Percentiles rank a stretch among this genome's conserved stretches.
Conservation (phyloP, 1,284 basidiomycete genomes). For the Malassezia psittaci region DNA sequence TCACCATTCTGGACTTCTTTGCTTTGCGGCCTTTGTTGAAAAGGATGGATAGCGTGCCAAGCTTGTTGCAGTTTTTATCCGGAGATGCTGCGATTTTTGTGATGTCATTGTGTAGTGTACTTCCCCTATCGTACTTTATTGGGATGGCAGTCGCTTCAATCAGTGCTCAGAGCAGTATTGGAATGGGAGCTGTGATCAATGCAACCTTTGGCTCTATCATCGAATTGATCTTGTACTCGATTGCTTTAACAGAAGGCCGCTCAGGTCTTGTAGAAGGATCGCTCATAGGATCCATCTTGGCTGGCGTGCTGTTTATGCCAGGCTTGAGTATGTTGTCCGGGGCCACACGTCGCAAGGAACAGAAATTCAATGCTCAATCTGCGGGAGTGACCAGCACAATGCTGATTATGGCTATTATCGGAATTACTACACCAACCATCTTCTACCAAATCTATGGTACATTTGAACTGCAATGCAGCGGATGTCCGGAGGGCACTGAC, state of each 20-base stretch:
- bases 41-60: slow-evolving; percentile 53
- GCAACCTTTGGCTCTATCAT: slow-evolving; percentile 97
- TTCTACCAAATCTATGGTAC: slow-evolving; percentile 99
- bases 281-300: slow-evolving; percentile 83
- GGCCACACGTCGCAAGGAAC: slow-evolving; percentile 81
- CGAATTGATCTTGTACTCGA: slow-evolving; percentile 85
- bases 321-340: slow-evolving; percentile 94
- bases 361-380: slow-evolving; percentile 93
- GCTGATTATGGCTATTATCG: slow-evolving; percentile 99
- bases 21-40: slow-evolving; percentile 67
- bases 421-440: slow-evolving; percentile 83
- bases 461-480: slow-evolving; percentile 87
- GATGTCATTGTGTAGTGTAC: slow-evolving; percentile 76
- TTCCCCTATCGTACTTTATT: slow-evolving; percentile 96
- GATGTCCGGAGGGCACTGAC: slow-evolving; percentile 58
- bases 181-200: slow-evolving; percentile 99
- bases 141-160: slow-evolving; percentile 99
- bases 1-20: slow-evolving; percentile 87
- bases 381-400: slow-evolving; percentile 98
- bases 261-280: slow-evolving; percentile 92
- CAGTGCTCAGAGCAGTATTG: slow-evolving; percentile 92
- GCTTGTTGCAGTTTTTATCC: slow-evolving; percentile 62
- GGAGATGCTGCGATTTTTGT: slow-evolving; percentile 73
- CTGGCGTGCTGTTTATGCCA: slow-evolving; percentile 93
- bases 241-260: slow-evolving; percentile 78